phyloP scores from a whole-genome alignment of 2,329 filamentous ascomycete species.

The Immersiporthe knoxdaviesiana region DNA sequence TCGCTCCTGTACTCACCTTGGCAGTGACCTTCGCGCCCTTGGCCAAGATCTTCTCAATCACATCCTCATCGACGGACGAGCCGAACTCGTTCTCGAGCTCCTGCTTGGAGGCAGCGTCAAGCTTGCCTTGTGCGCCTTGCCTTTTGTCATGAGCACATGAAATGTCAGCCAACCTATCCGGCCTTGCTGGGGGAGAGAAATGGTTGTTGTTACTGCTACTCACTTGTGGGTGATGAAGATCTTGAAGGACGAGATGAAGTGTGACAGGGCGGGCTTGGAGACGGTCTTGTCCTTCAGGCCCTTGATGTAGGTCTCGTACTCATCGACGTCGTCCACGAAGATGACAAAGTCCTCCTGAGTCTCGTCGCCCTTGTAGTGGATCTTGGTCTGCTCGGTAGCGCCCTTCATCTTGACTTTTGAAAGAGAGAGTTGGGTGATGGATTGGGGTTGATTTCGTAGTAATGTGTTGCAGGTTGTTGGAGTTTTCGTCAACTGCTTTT shows the following conservation, averaged over 20 bases:
- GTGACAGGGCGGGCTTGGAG: slow-evolving; percentile 62
- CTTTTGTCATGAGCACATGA: slow-evolving; percentile 52
- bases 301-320: slow-evolving; percentile 68
- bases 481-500: slow-evolving; percentile 21
- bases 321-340: slow-evolving; percentile 64
- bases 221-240: slow-evolving; percentile 90
- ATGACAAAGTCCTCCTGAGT: slow-evolving; percentile 60
- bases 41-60: slow-evolving; percentile 80
- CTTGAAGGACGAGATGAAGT: slow-evolving; percentile 88
- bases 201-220: slow-evolving; percentile 44
- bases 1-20: slow-evolving; percentile 48
- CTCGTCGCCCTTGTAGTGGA: slow-evolving; percentile 76
- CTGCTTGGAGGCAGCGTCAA: slow-evolving; percentile 75
- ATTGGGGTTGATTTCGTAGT: slow-evolving; percentile 28
- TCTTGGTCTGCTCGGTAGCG: slow-evolving; percentile 72
- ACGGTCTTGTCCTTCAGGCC: slow-evolving; percentile 82
- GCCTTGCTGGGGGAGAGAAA: not conserved
- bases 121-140: slow-evolving; percentile 81
- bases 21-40: slow-evolving; percentile 70
- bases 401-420: slow-evolving; percentile 46
- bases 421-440: slow-evolving; percentile 18
- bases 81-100: slow-evolving; percentile 86
- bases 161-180: slow-evolving; percentile 13
- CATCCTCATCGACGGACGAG: slow-evolving; percentile 76
- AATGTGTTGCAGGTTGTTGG: too few species aligned